A percentile compares a stretch with the other conserved stretches of the same genome.
phyloP scores from a whole-genome alignment of 345 rosid genomes.

The Populus simonii region DNA sequence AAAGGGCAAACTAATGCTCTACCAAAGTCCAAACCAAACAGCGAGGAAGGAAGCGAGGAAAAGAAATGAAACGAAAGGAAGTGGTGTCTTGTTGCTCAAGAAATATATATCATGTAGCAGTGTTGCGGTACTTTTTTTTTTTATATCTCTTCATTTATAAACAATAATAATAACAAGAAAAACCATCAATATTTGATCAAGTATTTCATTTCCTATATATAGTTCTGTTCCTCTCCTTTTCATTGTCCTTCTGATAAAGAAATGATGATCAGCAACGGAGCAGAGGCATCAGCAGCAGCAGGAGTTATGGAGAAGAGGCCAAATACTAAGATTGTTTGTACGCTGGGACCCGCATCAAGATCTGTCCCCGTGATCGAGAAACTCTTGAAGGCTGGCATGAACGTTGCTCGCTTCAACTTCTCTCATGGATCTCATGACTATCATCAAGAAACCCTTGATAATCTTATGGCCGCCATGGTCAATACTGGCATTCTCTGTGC shows the following conservation, averaged over 20 bases:
- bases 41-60: too few species aligned
- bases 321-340: conserved; percentile 95
- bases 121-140: too few species aligned
- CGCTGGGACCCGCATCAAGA: conserved; percentile 88
- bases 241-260: neutral
- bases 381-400: conserved; percentile 79
- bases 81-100: neutral
- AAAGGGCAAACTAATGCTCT: neutral
- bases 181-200: too few species aligned
- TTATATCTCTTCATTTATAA: neutral
- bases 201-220: too few species aligned
- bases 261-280: neutral
- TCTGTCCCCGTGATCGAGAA: conserved; percentile 78
- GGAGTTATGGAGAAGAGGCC: conserved; percentile 41
- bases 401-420: conserved; percentile 57
- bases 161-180: too few species aligned
- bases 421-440: conserved; percentile 95
- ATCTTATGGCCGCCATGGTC: conserved; percentile 76
- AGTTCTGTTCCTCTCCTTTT: neutral
- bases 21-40: too few species aligned
- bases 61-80: too few species aligned
- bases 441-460: conserved; percentile 90
- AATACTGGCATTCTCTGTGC: conserved; percentile 91
- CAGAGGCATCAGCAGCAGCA: neutral
- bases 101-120: too few species aligned